Conservation (phyloP, 2,329 filamentous ascomycete genomes). For the Alternaria panax region DNA sequence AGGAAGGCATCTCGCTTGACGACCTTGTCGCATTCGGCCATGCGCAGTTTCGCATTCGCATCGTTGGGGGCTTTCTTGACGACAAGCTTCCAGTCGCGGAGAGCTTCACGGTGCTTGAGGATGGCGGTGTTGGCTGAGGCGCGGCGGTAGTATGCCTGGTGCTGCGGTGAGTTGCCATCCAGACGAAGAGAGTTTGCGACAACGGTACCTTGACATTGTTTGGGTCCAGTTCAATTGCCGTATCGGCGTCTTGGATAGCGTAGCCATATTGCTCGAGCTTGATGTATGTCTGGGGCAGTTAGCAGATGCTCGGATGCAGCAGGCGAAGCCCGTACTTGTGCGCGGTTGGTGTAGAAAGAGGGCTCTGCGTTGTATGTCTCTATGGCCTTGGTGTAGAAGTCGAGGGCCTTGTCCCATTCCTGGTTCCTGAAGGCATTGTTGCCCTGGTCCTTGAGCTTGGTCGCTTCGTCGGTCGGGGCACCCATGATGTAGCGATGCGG, state of each 20-base stretch:
- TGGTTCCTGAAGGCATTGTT: conserved; percentile 91
- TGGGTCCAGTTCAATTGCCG: conserved; percentile 87
- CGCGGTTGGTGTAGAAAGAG: conserved; percentile 92
- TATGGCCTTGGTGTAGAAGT: conserved; percentile 88
- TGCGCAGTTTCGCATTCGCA: conserved; percentile 88
- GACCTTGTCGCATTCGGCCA: conserved; percentile 92
- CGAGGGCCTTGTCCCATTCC: conserved; percentile 83
- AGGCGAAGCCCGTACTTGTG: conserved; percentile 71
- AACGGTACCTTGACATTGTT: conserved; percentile 81
- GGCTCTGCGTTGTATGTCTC: conserved; percentile 82
- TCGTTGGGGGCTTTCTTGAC: conserved; percentile 86
- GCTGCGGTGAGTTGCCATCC: conserved; percentile 12
- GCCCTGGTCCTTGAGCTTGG: conserved; percentile 88
- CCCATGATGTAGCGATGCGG: conserved; percentile 39
- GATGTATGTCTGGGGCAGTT: conserved; percentile 75
- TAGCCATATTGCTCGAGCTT: conserved; percentile 96
- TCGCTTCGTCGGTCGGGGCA: conserved; percentile 69
- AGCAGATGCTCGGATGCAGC: conserved; percentile 27
- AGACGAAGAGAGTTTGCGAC: not conserved
- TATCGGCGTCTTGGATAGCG: conserved; percentile 87
- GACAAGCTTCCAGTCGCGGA: conserved; percentile 91
- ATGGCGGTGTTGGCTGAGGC: conserved; percentile 92
- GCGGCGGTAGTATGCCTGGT: conserved; percentile 89
- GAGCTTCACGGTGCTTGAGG: conserved; percentile 83
- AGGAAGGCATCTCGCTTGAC: conserved; percentile 92